Base-by-base conservation (phyloP, 371 early-diverging fungal genomes). In the Phascolomyces articulosus region DNA sequence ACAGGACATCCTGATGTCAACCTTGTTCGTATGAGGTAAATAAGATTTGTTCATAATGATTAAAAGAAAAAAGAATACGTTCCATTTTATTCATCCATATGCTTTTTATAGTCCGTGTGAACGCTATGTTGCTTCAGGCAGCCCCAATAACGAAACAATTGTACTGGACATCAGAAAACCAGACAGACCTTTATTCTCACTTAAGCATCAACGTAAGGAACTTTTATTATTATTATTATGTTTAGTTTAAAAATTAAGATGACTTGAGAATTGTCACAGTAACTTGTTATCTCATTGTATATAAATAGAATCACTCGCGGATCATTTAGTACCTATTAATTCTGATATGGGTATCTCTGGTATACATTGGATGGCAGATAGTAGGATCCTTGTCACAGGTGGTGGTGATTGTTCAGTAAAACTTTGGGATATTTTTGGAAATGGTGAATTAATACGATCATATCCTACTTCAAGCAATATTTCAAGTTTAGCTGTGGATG, bases 41-140 rank as follows among this genome's bases (percentile, higher is more conserved):
- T n/a, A n/a, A n/a, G n/a, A n/a, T n/a, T n/a, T n/a, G n/a, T n/a
- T n/a, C n/a, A n/a, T n/a, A n/a, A n/a, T n/a, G n/a, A n/a, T n/a
- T n/a, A n/a, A n/a, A n/a, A n/a, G n/a, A n/a, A n/a, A n/a, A n/a
- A n/a, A n/a, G n/a, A n/a, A n/a, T n/a, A n/a, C n/a, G n/a, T n/a
- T n/a, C n/a, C n/a, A n/a, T n/a, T n/a, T n/a, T n/a, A n/a, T n/a
- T n/a, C n/a, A n/a, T n/a, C n/a, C n/a, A n/a, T n/a, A n/a, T n/a
- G n/a, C n/a, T n/a, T n/a, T n/a, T n/a, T n/a, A n/a, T 62, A 80
- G 80, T 60, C 74, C 75, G 15, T 80, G 80, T 27, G 77, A 74
- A 49, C 48, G 40, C 1, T 80, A 69, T 65, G 68, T 77, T 18
- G 75, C 74, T 9, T 77, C 75, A 21, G 80, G 80, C 16, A 77